Percentiles rank a stretch among this genome's conserved stretches.
Evolutionary conservation across 768 basidiomycete genomes (phyloP).

Genomic region (Mycena rosella): DNA sequence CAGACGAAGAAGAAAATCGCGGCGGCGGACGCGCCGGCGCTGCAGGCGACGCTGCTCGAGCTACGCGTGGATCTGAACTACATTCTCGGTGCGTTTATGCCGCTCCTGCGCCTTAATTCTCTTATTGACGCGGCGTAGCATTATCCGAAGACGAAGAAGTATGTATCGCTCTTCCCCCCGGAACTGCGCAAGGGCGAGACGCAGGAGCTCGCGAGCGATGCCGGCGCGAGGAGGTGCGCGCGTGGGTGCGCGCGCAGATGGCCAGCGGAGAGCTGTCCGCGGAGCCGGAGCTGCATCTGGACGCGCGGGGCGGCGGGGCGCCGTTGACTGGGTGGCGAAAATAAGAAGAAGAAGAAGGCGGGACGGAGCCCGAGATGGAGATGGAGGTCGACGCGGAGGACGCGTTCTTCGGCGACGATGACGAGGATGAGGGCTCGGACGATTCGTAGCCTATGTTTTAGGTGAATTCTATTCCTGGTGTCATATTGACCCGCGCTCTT

Average conservation of each 20-base stretch:
- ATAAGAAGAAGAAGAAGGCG: slow-evolving; percentile 15
- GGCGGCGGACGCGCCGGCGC: slow-evolving; percentile 49
- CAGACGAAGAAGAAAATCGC: slow-evolving; percentile 71
- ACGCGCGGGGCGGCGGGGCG: slow-evolving; percentile 29
- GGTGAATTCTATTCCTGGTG: neutral
- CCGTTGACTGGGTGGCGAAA: slow-evolving; percentile 23
- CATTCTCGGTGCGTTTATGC: slow-evolving; percentile 70
- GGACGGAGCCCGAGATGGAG: neutral
- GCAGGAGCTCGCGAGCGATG: slow-evolving; percentile 53
- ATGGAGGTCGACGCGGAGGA: slow-evolving; percentile 21
- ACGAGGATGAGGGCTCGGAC: slow-evolving; percentile 25
- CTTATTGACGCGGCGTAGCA: too few relatives aligned
- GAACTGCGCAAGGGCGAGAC: slow-evolving; percentile 60
- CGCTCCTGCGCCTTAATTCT: too few relatives aligned
- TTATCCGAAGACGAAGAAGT: slow-evolving; percentile 88
- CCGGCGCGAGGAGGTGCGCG: slow-evolving; percentile 70
- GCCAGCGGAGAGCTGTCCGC: slow-evolving; percentile 64
- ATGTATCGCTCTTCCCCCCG: slow-evolving; percentile 90
- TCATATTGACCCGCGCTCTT: neutral
- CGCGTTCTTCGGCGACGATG: slow-evolving; percentile 35
- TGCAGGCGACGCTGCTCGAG: slow-evolving; percentile 65
- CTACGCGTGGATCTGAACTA: slow-evolving; percentile 94
- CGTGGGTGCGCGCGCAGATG: slow-evolving; percentile 73
- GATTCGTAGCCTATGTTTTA: slow-evolving; percentile 9
- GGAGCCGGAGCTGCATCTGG: slow-evolving; percentile 69